Percentiles rank a stretch among this genome's conserved stretches.
Conservation (phyloP, 2,329 filamentous ascomycete species). For the Dothideomycetes sp. region DNA sequence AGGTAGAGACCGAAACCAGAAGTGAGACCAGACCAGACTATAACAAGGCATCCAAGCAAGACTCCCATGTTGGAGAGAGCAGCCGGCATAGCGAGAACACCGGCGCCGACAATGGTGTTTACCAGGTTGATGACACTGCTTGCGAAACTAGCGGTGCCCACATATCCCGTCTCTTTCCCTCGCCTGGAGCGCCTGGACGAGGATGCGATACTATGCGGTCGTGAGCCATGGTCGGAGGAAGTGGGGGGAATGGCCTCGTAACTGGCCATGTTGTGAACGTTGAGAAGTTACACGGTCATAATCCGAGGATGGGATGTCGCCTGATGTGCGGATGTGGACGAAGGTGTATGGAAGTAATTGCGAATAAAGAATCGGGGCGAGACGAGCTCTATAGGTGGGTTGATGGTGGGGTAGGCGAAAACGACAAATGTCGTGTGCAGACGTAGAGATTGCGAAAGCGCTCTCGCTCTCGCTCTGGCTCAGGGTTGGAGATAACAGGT, state of each 20-base stretch:
- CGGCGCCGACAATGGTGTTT: conserved; percentile 94
- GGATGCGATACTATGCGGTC: conserved; percentile 30
- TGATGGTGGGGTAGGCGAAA: no score
- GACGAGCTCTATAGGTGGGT: no score
- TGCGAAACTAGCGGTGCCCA: conserved; percentile 72
- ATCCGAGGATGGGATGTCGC: no score
- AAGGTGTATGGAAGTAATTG: no score
- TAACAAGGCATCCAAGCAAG: conserved; percentile 67
- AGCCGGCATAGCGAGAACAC: conserved; percentile 89
- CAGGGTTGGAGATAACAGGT: no score
- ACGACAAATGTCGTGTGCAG: no score
- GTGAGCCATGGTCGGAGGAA: conserved; percentile 26
- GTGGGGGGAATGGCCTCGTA: conserved; percentile 34
- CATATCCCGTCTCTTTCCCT: conserved; percentile 57
- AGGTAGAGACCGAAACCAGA: conserved; percentile 91
- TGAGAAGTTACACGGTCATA: no score
- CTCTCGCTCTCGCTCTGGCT: no score
- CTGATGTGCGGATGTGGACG: no score
- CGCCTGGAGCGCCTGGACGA: conserved; percentile 41
- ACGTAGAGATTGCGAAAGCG: no score
- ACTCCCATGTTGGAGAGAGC: conserved; percentile 96
- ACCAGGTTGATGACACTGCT: conserved; percentile 92
- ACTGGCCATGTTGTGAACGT: conserved; percentile 27
- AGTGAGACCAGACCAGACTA: conserved; percentile 82
- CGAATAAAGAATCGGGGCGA: no score